phyloP scores from a whole-genome alignment of 2,329 filamentous ascomycete species.

The Calonectria henricotiae region DNA sequence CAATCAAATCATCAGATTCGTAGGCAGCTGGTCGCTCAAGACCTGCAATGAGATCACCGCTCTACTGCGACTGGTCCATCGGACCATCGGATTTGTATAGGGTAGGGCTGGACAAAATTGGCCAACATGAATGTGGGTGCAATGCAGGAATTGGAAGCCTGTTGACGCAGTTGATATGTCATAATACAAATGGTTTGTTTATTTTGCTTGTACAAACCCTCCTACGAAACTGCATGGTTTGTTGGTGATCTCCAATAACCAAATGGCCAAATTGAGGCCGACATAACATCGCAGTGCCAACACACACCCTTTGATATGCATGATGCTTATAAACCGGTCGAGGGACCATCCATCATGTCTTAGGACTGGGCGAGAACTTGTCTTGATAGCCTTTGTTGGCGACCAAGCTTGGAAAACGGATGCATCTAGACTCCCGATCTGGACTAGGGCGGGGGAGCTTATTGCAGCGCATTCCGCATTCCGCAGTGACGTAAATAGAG shows the following conservation, averaged over 20 bases:
- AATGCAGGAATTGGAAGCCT: not conserved
- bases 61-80: not conserved
- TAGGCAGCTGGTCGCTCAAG: not conserved
- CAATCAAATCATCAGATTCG: constrained; percentile 5
- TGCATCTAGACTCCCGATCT: not conserved
- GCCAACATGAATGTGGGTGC: not conserved
- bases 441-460: constrained; percentile 20
- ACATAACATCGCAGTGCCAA: not conserved
- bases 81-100: constrained; percentile 6
- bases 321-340: not conserved
- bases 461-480: constrained; percentile 31
- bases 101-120: not conserved
- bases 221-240: too few relatives aligned
- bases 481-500: constrained; percentile 17
- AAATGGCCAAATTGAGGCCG: not conserved
- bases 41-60: constrained; percentile 10
- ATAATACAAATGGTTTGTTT: not conserved
- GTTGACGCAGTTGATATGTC: too few relatives aligned
- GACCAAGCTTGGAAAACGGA: constrained; percentile 18
- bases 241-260: too few relatives aligned
- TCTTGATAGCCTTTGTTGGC: constrained; percentile 5
- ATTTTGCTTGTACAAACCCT: too few relatives aligned
- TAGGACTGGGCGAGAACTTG: not conserved
- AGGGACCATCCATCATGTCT: not conserved
- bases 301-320: not conserved